These are phyloP conservation scores for Cinnamomum micranthum DNA, from an alignment of 164 flowering plant species.

Conservation along the genomic window DNA sequence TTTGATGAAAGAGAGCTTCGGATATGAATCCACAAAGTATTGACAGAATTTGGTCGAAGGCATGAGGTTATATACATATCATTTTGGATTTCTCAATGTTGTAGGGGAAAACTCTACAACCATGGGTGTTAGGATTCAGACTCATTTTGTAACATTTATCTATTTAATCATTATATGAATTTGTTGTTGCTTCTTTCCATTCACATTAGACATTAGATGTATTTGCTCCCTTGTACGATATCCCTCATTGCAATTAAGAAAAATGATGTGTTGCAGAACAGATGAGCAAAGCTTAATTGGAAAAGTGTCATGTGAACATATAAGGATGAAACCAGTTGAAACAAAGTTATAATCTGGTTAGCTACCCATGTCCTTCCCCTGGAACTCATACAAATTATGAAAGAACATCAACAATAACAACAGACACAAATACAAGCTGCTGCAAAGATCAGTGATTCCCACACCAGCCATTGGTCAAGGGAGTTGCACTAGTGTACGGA, in stretches of 20 bases:
- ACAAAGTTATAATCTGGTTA: neutral
- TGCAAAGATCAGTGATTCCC: constrained; percentile 7
- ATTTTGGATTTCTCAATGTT: neutral
- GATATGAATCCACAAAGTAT: too few relatives aligned
- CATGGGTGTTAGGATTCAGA: neutral
- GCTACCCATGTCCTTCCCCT: neutral
- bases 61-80: neutral
- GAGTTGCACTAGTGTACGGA: constrained; percentile 14
- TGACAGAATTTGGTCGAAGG: too few relatives aligned
- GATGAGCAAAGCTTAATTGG: neutral
- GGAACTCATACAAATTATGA: constrained; percentile 1
- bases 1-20: too few relatives aligned
- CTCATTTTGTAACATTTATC: neutral
- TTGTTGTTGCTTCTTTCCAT: neutral
- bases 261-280: neutral
- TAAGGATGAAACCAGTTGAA: neutral
- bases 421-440: neutral
- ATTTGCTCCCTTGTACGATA: too few relatives aligned
- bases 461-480: constrained; percentile 6
- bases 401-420: neutral
- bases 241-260: neutral
- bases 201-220: neutral
- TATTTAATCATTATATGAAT: neutral
- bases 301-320: neutral
- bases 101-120: neutral